These are phyloP conservation scores for Tephrocybe sp. DNA, from an alignment of 768 basidiomycete genomes.

Conservation along the genomic window DNA sequence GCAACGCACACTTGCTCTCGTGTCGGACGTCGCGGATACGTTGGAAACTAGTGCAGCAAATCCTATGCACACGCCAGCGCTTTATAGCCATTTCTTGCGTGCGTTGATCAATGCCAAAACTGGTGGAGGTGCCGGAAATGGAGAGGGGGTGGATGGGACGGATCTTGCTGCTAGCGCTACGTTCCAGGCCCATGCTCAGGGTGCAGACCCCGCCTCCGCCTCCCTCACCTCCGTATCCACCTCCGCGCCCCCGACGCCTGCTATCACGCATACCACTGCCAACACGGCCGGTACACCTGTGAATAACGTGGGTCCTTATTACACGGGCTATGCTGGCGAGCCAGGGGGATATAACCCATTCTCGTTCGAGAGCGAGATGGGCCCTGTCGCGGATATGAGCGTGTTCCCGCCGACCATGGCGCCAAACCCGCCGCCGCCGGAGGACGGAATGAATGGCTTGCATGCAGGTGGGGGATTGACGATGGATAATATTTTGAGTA, in stretches of 20 bases:
- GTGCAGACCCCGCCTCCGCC: not conserved
- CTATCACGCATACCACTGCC: not conserved
- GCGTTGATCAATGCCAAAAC: slow-evolving; percentile 64
- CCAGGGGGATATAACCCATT: slow-evolving; percentile 47
- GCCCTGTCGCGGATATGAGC: slow-evolving; percentile 75
- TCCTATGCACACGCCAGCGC: slow-evolving; percentile 81
- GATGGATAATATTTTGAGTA: slow-evolving; percentile 81
- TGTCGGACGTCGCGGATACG: slow-evolving; percentile 77
- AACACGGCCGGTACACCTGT: not conserved
- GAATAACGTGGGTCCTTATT: not conserved
- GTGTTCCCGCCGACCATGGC: slow-evolving; percentile 91
- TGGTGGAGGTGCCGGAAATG: slow-evolving; percentile 17
- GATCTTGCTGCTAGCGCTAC: not conserved
- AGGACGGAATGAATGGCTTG: slow-evolving; percentile 26
- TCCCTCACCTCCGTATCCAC: not conserved
- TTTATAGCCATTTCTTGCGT: slow-evolving; percentile 83
- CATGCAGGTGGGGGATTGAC: slow-evolving; percentile 42
- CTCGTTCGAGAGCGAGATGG: slow-evolving; percentile 81
- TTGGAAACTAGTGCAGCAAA: slow-evolving; percentile 79
- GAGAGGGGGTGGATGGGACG: not conserved
- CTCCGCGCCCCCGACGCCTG: too few species aligned
- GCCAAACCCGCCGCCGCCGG: slow-evolving; percentile 37
- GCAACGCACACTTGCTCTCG: slow-evolving; percentile 63
- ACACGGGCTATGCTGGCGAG: slow-evolving; percentile 19
- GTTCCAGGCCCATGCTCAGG: not conserved